Evolutionary conservation across 2,329 filamentous ascomycete species (phyloP).

Genomic region (Trichoderma hamatum): DNA sequence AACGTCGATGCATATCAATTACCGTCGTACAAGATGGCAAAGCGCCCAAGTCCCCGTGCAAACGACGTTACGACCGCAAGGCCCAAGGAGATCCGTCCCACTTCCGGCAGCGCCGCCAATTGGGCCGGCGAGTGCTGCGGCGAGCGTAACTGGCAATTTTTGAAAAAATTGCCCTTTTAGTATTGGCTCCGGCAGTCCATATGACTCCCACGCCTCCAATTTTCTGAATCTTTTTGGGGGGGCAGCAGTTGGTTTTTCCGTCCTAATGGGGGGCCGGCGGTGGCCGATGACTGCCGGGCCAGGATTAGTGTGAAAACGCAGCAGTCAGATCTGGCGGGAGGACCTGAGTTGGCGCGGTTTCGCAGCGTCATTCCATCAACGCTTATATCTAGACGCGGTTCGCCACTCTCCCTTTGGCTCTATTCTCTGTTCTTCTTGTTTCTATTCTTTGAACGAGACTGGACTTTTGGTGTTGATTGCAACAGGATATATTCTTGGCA

Average conservation of each 20-base stretch:
- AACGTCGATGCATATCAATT: neutral
- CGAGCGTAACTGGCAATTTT: constrained; percentile 24
- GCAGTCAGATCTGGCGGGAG: constrained; percentile 9
- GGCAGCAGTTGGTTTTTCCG: neutral
- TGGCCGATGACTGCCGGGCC: constrained; percentile 25
- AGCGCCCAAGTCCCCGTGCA: neutral
- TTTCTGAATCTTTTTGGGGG: neutral
- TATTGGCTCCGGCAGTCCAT: constrained; percentile 4
- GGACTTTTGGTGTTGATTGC: neutral
- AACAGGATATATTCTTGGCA: neutral
- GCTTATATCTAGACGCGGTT: constrained; percentile 13
- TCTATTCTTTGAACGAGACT: neutral
- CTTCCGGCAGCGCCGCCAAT: constrained; percentile 1
- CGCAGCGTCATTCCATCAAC: neutral
- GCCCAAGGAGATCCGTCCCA: neutral
- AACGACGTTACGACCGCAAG: neutral
- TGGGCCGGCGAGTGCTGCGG: constrained; percentile 3
- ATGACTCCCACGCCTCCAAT: constrained; percentile 19
- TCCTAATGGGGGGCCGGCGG: constrained; percentile 11
- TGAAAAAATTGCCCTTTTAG: constrained; percentile 13
- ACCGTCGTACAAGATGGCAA: neutral
- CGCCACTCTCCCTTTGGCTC: neutral
- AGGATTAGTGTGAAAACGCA: constrained; percentile 2
- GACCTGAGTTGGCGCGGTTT: constrained; percentile 2
- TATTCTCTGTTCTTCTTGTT: neutral